These are phyloP conservation scores for Opeltia flavorubescens DNA, from an alignment of 495 filamentous ascomycete genomes.

Conservation along the genomic window DNA sequence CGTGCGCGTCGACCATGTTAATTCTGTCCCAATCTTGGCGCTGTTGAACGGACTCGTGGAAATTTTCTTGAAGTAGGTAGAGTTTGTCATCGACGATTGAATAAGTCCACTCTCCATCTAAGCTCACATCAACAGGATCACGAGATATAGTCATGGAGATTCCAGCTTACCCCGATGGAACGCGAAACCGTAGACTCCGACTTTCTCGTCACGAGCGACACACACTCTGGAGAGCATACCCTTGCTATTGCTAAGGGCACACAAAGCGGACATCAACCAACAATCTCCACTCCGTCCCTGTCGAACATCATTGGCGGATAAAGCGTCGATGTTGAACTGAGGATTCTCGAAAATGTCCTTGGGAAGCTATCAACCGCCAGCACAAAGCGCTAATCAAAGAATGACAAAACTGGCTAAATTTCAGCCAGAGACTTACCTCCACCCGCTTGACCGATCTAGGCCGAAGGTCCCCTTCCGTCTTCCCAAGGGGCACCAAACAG, in stretches of 20 bases:
- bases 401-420: slow-evolving; percentile 2
- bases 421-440: too few relatives aligned
- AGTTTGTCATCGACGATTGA: slow-evolving; percentile 76
- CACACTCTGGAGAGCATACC: slow-evolving; percentile 68
- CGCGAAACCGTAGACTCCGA: slow-evolving; percentile 88
- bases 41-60: slow-evolving; percentile 54
- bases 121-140: neutral
- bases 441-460: slow-evolving; percentile 52
- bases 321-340: slow-evolving; percentile 68
- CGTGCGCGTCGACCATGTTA: slow-evolving; percentile 55
- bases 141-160: too few relatives aligned
- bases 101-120: slow-evolving; percentile 80
- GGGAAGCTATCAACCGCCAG: slow-evolving; percentile 2
- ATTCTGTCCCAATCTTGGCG: slow-evolving; percentile 56
- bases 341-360: slow-evolving; percentile 76
- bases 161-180: slow-evolving; percentile 55
- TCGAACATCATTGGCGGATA: slow-evolving; percentile 64
- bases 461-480: slow-evolving; percentile 24
- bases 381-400: slow-evolving; percentile 1
- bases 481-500: slow-evolving; percentile 44
- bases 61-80: slow-evolving; percentile 67
- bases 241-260: slow-evolving; percentile 63
- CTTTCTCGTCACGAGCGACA: slow-evolving; percentile 57
- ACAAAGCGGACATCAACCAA: slow-evolving; percentile 77
- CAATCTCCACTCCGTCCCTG: slow-evolving; percentile 73